phyloP scores from a whole-genome alignment of 352 stramenopile genomes.

The Pythium diclinum region DNA sequence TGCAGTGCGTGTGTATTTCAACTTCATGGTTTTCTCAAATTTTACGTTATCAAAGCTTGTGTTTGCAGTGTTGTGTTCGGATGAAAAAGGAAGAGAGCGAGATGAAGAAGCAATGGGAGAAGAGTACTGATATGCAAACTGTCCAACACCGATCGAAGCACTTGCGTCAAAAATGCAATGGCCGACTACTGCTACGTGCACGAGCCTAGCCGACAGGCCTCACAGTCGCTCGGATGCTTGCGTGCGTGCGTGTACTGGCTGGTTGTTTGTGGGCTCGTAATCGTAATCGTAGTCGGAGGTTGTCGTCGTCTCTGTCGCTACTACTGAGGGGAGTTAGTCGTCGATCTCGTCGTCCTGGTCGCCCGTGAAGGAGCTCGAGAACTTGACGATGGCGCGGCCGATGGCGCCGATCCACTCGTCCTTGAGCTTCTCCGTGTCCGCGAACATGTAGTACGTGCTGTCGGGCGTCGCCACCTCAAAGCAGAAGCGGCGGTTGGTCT shows the following conservation, averaged over 20 bases:
- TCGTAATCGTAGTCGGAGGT: too few species aligned
- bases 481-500: slow-evolving; percentile 90
- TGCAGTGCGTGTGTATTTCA: not conserved
- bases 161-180: not conserved
- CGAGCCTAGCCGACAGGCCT: too few species aligned
- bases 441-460: slow-evolving; percentile 91
- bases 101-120: too few species aligned
- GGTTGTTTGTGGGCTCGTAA: too few species aligned
- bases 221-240: too few species aligned
- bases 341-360: slow-evolving; percentile 77
- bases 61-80: not conserved
- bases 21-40: not conserved
- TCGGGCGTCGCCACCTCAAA: slow-evolving; percentile 89
- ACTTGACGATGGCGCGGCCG: slow-evolving; percentile 96
- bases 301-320: not conserved
- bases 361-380: slow-evolving; percentile 95
- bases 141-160: not conserved
- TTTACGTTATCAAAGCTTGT: not conserved
- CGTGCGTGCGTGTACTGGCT: too few species aligned
- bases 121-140: not conserved
- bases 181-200: too few species aligned
- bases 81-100: not conserved
- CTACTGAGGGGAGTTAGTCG: slow-evolving; percentile 12
- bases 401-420: slow-evolving; percentile 95
- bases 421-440: slow-evolving; percentile 89